Conservation (phyloP, 495 filamentous ascomycete species). For the Viridothelium virens region DNA sequence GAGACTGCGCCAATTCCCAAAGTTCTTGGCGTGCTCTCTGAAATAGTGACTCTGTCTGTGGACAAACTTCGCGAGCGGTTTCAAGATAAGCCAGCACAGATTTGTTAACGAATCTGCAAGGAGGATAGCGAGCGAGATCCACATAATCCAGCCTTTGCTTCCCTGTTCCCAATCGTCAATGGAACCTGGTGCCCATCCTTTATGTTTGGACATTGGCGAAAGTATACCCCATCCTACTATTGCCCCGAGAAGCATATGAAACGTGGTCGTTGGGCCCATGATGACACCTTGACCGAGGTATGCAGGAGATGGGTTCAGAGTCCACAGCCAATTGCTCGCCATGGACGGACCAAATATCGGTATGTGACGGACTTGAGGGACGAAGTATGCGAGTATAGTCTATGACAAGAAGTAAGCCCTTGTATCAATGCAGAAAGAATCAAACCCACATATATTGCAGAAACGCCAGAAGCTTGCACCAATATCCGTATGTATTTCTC, state of each 20-base stretch:
- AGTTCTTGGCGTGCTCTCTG: conserved; percentile 23
- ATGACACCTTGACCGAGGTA: conserved; percentile 80
- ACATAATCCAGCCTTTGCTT: conserved; percentile 95
- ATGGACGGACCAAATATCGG: conserved; percentile 71
- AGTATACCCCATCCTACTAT: conserved; percentile 82
- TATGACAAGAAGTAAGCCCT: conserved; percentile 25
- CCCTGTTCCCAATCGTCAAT: conserved; percentile 79
- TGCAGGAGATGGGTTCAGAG: conserved; percentile 87
- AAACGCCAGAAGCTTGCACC: conserved; percentile 47
- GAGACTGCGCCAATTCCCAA: conserved; percentile 21
- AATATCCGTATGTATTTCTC: conserved; percentile 51
- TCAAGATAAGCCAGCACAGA: conserved; percentile 65
- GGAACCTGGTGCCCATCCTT: conserved; percentile 79
- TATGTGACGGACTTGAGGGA: conserved; percentile 71
- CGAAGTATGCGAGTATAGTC: conserved; percentile 84
- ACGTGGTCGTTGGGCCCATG: conserved; percentile 79
- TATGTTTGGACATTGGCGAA: conserved; percentile 75
- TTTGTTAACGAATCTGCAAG: conserved; percentile 82
- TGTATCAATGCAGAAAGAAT: background rate
- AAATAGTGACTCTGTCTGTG: conserved; percentile 17
- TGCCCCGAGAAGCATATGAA: conserved; percentile 89
- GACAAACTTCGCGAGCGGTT: conserved; percentile 44
- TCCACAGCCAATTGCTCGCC: conserved; percentile 86
- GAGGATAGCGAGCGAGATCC: conserved; percentile 90
- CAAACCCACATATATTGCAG: conserved; percentile 43